These are phyloP conservation scores for Fusarium marasasianum DNA, from an alignment of 2,329 filamentous ascomycete species.

Conservation along the genomic window DNA sequence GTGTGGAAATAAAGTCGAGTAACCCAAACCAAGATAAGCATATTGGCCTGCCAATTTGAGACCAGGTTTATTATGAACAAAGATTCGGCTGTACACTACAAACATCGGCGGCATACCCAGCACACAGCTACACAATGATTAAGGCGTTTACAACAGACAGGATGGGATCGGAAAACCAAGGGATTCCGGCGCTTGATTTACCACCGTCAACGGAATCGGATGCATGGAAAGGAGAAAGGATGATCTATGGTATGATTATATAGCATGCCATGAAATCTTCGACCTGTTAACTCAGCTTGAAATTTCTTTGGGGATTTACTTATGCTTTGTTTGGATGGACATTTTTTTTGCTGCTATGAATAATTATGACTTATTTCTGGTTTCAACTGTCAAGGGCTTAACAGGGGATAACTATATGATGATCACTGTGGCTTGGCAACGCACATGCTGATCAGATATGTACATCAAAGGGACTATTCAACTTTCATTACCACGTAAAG, in stretches of 20 bases:
- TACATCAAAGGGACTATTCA: conserved; percentile 6
- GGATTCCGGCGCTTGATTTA: conserved; percentile 30
- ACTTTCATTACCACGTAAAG: neutral
- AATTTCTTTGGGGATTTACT: conserved; percentile 6
- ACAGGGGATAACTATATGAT: neutral
- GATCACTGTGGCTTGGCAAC: neutral
- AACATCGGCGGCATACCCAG: conserved; percentile 28
- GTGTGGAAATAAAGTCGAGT: conserved; percentile 60
- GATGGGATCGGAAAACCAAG: conserved; percentile 38
- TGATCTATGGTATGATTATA: conserved; percentile 1
- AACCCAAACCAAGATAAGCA: conserved; percentile 32
- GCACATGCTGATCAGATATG: neutral
- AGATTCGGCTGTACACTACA: conserved; percentile 39
- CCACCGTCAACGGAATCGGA: conserved; percentile 8
- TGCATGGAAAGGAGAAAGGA: conserved; percentile 32
- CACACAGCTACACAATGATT: conserved; percentile 36
- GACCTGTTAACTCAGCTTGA: conserved; percentile 3
- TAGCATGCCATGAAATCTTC: neutral
- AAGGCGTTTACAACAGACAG: conserved; percentile 44
- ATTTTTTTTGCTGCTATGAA: conserved; percentile 22
- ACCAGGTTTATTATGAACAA: conserved; percentile 9
- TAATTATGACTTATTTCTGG: conserved; percentile 32
- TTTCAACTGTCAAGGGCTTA: neutral
- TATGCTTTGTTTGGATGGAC: conserved; percentile 9
- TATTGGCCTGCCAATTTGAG: conserved; percentile 29